A percentile compares a stretch with the other conserved stretches of the same genome.
Conservation (phyloP, 495 filamentous ascomycete genomes). For the Penicillium egyptiacum region DNA sequence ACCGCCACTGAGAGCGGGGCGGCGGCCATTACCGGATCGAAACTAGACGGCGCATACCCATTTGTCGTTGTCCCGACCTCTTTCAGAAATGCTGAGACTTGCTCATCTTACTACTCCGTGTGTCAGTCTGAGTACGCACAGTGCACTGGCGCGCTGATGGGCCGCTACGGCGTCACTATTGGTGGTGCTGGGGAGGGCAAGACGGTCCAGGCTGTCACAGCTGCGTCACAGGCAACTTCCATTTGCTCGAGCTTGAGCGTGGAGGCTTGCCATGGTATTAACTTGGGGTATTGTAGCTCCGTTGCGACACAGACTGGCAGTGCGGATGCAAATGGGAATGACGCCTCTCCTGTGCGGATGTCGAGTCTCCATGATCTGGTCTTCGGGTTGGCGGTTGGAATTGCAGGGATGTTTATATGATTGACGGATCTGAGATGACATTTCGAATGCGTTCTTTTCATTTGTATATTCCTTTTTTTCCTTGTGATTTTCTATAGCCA, state of each 20-base stretch:
- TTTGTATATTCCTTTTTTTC: slow-evolving; percentile 13
- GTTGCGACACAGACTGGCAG: slow-evolving; percentile 36
- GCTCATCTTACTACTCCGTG: slow-evolving; percentile 64
- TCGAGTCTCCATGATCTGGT: slow-evolving; percentile 43
- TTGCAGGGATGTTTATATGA: slow-evolving; percentile 49
- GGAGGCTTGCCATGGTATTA: slow-evolving; percentile 59
- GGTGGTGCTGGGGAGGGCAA: slow-evolving; percentile 53
- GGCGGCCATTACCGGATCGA: slow-evolving; percentile 45
- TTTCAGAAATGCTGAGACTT: slow-evolving; percentile 61
- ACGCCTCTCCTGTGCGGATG: slow-evolving; percentile 27
- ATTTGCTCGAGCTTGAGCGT: slow-evolving; percentile 66
- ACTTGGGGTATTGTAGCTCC: slow-evolving; percentile 52
- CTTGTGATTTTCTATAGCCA: slow-evolving; percentile 2
- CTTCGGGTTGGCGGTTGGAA: slow-evolving; percentile 43
- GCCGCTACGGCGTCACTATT: slow-evolving; percentile 47
- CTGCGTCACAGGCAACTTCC: slow-evolving; percentile 53
- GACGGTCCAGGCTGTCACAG: slow-evolving; percentile 59
- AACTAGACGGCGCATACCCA: slow-evolving; percentile 52
- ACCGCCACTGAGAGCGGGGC: slow-evolving; percentile 28
- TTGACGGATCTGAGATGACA: slow-evolving; percentile 20
- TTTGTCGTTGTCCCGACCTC: slow-evolving; percentile 67
- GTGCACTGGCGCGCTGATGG: slow-evolving; percentile 61
- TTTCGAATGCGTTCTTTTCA: slow-evolving; percentile 4
- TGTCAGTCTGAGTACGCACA: slow-evolving; percentile 64
- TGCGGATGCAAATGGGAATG: slow-evolving; percentile 36